A percentile compares a stretch with the other conserved stretches of the same genome.
phyloP scores from a whole-genome alignment of 164 flowering plant species.

The Piper betle region DNA sequence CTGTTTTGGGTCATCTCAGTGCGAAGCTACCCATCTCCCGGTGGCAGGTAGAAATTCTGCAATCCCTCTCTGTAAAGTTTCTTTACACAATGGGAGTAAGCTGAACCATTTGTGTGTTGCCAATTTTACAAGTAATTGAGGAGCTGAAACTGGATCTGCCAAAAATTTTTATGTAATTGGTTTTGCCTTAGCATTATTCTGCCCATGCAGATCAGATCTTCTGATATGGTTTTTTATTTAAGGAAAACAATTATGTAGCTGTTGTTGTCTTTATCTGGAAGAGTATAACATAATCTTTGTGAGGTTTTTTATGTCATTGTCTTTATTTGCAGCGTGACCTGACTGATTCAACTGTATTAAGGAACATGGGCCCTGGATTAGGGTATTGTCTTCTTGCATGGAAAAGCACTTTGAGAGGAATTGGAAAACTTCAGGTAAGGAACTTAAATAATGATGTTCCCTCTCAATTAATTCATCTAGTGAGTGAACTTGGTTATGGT shows the following conservation, averaged over 20 bases:
- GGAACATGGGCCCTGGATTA: slow-evolving; percentile 79
- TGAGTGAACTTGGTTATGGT: not conserved
- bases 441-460: not conserved
- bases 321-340: slow-evolving; percentile 62
- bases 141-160: too few species aligned
- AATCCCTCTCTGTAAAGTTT: not conserved
- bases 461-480: not conserved
- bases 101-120: not conserved
- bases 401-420: slow-evolving; percentile 76
- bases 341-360: slow-evolving; percentile 94
- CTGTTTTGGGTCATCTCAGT: slow-evolving; percentile 51
- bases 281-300: not conserved
- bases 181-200: too few species aligned
- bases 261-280: not conserved
- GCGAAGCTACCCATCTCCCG: slow-evolving; percentile 85
- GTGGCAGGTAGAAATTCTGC: slow-evolving; percentile 54
- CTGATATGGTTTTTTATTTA: not conserved
- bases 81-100: not conserved
- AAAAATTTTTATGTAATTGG: too few species aligned
- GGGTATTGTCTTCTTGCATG: slow-evolving; percentile 93
- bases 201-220: not conserved
- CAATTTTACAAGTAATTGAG: too few species aligned
- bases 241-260: not conserved
- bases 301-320: not conserved
- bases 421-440: slow-evolving; percentile 78